Conservation (phyloP, 331 rosid species). For the Malus hybrid region DNA sequence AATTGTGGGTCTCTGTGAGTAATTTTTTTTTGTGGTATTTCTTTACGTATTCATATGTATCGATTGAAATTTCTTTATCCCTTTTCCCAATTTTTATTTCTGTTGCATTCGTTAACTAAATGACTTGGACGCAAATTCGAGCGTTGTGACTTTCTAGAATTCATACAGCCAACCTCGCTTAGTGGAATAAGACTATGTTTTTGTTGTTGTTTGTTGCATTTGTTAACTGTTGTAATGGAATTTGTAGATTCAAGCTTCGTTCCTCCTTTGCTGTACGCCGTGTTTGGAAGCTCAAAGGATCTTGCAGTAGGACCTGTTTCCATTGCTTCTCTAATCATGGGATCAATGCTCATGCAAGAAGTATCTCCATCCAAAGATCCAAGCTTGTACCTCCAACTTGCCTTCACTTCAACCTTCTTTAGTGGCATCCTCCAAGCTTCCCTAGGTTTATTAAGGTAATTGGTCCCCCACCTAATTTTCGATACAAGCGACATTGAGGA, state of each 20-base stretch:
- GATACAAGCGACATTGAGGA: background rate
- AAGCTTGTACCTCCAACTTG: slow-evolving; percentile 64
- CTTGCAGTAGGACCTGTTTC: slow-evolving; percentile 97
- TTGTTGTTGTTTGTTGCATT: too few relatives aligned
- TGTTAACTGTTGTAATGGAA: background rate
- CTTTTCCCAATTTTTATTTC: background rate
- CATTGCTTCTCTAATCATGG: slow-evolving; percentile 84
- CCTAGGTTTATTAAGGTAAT: slow-evolving; percentile 74
- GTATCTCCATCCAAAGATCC: slow-evolving; percentile 73
- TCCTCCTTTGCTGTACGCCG: slow-evolving; percentile 89
- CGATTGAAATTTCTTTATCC: background rate
- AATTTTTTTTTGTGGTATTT: background rate
- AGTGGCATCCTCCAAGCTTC: slow-evolving; percentile 89
- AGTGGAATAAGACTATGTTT: too few relatives aligned
- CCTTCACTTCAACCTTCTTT: slow-evolving; percentile 77
- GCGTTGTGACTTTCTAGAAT: too few relatives aligned
- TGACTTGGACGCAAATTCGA: too few relatives aligned
- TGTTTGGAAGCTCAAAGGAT: slow-evolving; percentile 92
- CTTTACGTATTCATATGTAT: background rate
- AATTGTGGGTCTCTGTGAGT: slow-evolving; percentile 93
- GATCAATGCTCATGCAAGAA: slow-evolving; percentile 77
- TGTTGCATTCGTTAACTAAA: background rate
- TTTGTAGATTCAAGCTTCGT: slow-evolving; percentile 90
- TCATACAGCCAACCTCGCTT: too few relatives aligned
- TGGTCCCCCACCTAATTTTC: background rate